Evolutionary conservation across 371 early-diverging fungal species (phyloP).

Genomic region (Mortierella sp.): DNA sequence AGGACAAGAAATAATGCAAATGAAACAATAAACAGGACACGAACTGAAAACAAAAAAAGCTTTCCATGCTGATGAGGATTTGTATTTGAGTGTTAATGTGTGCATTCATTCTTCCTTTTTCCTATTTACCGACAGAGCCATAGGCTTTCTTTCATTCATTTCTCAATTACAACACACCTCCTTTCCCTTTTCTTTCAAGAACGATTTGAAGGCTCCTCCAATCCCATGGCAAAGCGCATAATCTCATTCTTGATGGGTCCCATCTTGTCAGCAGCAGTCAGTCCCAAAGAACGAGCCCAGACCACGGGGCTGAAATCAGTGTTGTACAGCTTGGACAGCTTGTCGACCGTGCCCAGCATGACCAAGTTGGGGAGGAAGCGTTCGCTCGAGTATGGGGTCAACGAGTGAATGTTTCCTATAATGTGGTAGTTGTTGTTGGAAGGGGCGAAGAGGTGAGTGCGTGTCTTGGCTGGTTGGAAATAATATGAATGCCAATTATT

Average conservation of each 20-base stretch:
- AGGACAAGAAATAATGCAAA: slow-evolving; percentile 35
- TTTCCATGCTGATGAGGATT: background rate
- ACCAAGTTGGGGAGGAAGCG: slow-evolving; percentile 85
- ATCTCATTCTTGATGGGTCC: slow-evolving; percentile 76
- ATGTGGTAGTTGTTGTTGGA: background rate
- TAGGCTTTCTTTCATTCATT: background rate
- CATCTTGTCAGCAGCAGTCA: slow-evolving; percentile 73
- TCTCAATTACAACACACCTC: background rate
- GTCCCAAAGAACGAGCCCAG: slow-evolving; percentile 76
- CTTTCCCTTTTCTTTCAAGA: background rate
- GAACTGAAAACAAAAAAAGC: background rate
- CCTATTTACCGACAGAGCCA: background rate
- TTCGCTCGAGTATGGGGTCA: slow-evolving; percentile 81
- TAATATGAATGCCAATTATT: background rate
- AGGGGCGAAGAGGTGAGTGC: slow-evolving; percentile 9
- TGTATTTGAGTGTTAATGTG: background rate
- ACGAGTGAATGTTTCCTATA: slow-evolving; percentile 69
- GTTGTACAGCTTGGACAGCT: slow-evolving; percentile 82
- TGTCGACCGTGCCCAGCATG: slow-evolving; percentile 90
- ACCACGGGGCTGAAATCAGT: slow-evolving; percentile 73
- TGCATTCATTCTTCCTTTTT: background rate
- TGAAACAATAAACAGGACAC: background rate
- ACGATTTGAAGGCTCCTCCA: slow-evolving; percentile 54
- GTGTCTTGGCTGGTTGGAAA: background rate
- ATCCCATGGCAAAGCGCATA: slow-evolving; percentile 76